Evolutionary conservation across 768 basidiomycete species (phyloP).

Genomic region (Leccinum boreale): DNA sequence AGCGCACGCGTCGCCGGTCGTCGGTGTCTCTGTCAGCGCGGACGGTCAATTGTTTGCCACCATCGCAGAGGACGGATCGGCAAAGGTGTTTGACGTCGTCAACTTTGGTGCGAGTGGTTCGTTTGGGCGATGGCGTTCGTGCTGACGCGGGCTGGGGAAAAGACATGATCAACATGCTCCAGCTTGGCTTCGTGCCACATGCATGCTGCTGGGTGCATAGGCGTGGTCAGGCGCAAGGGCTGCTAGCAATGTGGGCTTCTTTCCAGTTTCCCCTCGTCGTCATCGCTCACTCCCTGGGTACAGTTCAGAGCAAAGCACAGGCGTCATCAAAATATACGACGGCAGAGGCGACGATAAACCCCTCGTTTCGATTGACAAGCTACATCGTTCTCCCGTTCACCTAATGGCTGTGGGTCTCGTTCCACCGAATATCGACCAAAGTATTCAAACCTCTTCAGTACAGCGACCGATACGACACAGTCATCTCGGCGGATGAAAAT

Average conservation of each 20-base stretch:
- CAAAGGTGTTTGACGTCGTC: slow-evolving; percentile 95
- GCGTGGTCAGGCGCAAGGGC: slow-evolving; percentile 79
- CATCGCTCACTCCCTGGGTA: slow-evolving; percentile 16
- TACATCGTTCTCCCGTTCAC: slow-evolving; percentile 90
- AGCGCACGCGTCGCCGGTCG: slow-evolving; percentile 79
- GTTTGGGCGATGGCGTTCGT: background rate
- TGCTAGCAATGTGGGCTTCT: slow-evolving; percentile 80
- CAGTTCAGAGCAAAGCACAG: slow-evolving; percentile 76
- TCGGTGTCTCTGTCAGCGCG: slow-evolving; percentile 79
- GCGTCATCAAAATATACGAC: slow-evolving; percentile 86
- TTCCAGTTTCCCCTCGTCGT: slow-evolving; percentile 16
- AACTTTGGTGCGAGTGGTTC: slow-evolving; percentile 80
- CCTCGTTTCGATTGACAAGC: slow-evolving; percentile 66
- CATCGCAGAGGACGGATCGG: slow-evolving; percentile 85
- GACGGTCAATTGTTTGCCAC: slow-evolving; percentile 93
- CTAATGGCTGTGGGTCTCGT: slow-evolving; percentile 71
- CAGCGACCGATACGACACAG: slow-evolving; percentile 84
- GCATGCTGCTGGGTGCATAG: slow-evolving; percentile 95
- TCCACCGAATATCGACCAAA: background rate
- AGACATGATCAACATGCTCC: slow-evolving; percentile 99
- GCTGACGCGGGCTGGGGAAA: background rate
- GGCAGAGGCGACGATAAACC: slow-evolving; percentile 82
- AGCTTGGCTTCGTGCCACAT: slow-evolving; percentile 80
- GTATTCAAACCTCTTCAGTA: slow-evolving; percentile 50
- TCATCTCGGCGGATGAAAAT: slow-evolving; percentile 90